phyloP scores from a whole-genome alignment of 1,284 basidiomycete species.

The Anthracocystis panici-leucophaei region DNA sequence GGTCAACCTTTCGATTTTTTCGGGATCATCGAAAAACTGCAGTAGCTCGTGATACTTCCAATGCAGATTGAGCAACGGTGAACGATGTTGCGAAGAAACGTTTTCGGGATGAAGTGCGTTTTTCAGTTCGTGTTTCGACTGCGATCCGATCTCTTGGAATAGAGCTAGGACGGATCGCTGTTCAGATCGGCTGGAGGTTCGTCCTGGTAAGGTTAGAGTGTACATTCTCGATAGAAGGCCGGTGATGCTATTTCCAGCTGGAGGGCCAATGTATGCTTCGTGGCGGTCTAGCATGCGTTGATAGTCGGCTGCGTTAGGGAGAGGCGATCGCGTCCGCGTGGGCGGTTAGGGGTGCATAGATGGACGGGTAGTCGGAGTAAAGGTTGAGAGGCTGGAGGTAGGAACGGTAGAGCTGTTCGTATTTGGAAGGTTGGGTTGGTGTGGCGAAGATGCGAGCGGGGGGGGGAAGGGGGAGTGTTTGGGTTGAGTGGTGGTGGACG shows the following conservation, averaged over 20 bases:
- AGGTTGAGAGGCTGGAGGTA: conserved; percentile 5
- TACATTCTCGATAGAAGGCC: background rate
- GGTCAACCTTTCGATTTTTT: background rate
- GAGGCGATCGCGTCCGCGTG: background rate
- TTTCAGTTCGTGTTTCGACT: background rate
- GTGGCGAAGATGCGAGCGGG: background rate
- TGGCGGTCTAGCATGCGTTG: background rate
- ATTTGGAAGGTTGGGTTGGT: background rate
- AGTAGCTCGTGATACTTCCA: conserved; percentile 1
- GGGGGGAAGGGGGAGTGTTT: background rate
- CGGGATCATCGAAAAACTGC: background rate
- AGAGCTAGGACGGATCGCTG: background rate
- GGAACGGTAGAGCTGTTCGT: conserved; percentile 13
- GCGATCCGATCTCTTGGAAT: background rate
- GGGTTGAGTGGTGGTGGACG: background rate
- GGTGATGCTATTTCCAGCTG: background rate
- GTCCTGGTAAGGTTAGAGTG: no score
- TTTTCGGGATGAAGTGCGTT: conserved; percentile 25
- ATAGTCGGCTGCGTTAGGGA: background rate
- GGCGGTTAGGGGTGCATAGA: background rate
- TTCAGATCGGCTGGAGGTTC: background rate
- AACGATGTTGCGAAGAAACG: conserved; percentile 2
- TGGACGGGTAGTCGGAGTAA: background rate
- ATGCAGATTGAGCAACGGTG: background rate
- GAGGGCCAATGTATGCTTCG: conserved; percentile 4